Conservation (phyloP, 129 eudicot species). For the Erigeron canadensis region DNA sequence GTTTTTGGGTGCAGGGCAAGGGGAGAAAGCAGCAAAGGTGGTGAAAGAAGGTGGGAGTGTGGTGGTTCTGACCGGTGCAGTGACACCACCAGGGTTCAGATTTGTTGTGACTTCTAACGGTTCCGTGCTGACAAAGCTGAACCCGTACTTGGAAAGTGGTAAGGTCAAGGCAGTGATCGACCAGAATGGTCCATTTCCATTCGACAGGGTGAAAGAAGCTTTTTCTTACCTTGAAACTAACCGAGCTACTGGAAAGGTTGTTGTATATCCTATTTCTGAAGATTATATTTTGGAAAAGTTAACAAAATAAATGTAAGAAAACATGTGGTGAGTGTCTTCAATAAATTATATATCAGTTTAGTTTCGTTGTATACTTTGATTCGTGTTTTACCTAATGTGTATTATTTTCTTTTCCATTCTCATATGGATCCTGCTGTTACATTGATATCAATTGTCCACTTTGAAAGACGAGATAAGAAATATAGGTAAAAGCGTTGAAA, state of each 20-base stretch:
- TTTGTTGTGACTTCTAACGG: conserved; percentile 41
- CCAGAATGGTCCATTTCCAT: conserved; percentile 40
- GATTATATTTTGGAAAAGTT: conserved; percentile 34
- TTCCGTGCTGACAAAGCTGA: conserved; percentile 32
- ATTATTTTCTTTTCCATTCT: background rate
- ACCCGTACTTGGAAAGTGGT: conserved; percentile 35
- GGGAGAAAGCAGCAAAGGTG: conserved; percentile 44
- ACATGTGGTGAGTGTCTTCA: conserved; percentile 20
- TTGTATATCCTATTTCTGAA: conserved; percentile 40
- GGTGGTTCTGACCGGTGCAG: conserved; percentile 38
- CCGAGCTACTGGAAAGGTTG: conserved; percentile 43
- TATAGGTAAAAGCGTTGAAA: background rate
- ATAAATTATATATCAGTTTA: conserved; percentile 15
- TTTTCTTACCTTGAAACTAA: conserved; percentile 35
- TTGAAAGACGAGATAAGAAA: no score
- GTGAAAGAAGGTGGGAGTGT: conserved; percentile 44
- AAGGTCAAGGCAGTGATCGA: conserved; percentile 43
- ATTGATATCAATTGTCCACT: no score
- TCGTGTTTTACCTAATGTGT: background rate
- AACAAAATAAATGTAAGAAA: conserved; percentile 27
- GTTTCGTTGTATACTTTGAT: background rate
- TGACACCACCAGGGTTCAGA: conserved; percentile 41
- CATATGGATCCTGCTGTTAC: background rate
- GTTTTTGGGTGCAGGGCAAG: conserved; percentile 33
- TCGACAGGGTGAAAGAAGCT: conserved; percentile 42